These are phyloP conservation scores for Pleoardoris graminearum DNA, from an alignment of 2,329 filamentous ascomycete genomes.

Conservation along the genomic window DNA sequence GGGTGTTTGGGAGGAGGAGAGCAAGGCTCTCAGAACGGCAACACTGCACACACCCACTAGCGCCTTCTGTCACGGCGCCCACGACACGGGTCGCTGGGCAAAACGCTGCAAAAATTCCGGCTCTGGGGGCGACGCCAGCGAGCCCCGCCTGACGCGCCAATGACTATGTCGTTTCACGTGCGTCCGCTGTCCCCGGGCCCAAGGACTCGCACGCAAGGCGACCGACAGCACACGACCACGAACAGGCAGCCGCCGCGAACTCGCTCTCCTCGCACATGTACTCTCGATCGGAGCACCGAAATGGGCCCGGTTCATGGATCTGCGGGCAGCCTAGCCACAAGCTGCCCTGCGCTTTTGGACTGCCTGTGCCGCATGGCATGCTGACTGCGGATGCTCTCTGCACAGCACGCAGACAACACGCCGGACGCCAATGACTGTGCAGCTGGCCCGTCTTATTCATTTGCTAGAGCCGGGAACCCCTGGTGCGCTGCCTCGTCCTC, in stretches of 20 bases:
- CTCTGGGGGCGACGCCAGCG: not conserved
- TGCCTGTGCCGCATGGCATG: too few species aligned
- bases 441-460: slow-evolving; percentile 33
- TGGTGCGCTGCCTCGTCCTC: slow-evolving; percentile 16
- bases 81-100: not conserved
- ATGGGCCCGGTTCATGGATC: slow-evolving; percentile 17
- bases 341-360: slow-evolving; percentile 4
- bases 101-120: not conserved
- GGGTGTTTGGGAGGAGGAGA: slow-evolving; percentile 12
- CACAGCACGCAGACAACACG: slow-evolving; percentile 20
- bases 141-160: not conserved
- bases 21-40: slow-evolving; percentile 2
- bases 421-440: slow-evolving; percentile 20
- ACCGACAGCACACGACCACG: not conserved
- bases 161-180: not conserved
- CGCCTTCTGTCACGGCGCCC: not conserved
- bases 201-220: not conserved
- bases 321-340: too few species aligned
- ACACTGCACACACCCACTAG: not conserved
- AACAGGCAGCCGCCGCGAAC: not conserved
- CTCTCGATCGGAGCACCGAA: slow-evolving; percentile 22
- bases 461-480: slow-evolving; percentile 31
- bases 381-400: not conserved
- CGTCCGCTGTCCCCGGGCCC: not conserved
- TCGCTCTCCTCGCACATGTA: slow-evolving; percentile 12